phyloP scores from a whole-genome alignment of 371 early-diverging fungal genomes.

The Lichtheimia ramosa region DNA sequence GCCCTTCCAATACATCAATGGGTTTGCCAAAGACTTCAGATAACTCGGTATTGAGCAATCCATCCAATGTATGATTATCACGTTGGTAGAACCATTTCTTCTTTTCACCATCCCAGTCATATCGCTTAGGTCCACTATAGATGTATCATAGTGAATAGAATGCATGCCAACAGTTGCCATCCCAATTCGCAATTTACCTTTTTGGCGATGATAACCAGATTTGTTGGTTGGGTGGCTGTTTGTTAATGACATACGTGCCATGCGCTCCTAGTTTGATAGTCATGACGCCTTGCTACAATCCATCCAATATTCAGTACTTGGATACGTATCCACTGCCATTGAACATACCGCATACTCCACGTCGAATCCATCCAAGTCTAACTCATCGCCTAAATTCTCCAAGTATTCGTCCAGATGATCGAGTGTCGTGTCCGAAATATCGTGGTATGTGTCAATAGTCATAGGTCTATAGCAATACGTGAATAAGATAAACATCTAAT shows the following conservation, averaged over 20 bases:
- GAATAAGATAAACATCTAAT: too few species aligned
- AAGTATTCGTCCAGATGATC: conserved; percentile 72
- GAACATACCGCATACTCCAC: conserved; percentile 77
- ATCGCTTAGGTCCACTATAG: conserved; percentile 91
- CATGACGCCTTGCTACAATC: conserved; percentile 79
- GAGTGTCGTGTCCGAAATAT: conserved; percentile 66
- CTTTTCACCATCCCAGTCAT: conserved; percentile 64
- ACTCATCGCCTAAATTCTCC: conserved; percentile 78
- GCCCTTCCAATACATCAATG: conserved; percentile 33
- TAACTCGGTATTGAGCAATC: conserved; percentile 70
- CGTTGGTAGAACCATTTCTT: conserved; percentile 78
- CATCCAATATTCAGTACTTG: background rate
- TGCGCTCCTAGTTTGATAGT: conserved; percentile 79
- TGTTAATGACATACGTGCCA: conserved; percentile 97
- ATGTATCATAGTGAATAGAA: background rate
- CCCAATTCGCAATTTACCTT: conserved; percentile 41
- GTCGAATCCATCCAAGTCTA: conserved; percentile 75
- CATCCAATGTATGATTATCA: conserved; percentile 66
- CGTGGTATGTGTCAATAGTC: conserved; percentile 67
- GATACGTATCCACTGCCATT: background rate
- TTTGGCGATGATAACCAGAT: conserved; percentile 98
- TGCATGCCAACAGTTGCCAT: background rate
- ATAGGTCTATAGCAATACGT: conserved; percentile 15
- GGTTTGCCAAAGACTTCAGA: conserved; percentile 34
- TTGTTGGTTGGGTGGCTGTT: conserved; percentile 98